Base-by-base conservation (phyloP, 2,329 filamentous ascomycete genomes). In the Cercospora berteroae region DNA sequence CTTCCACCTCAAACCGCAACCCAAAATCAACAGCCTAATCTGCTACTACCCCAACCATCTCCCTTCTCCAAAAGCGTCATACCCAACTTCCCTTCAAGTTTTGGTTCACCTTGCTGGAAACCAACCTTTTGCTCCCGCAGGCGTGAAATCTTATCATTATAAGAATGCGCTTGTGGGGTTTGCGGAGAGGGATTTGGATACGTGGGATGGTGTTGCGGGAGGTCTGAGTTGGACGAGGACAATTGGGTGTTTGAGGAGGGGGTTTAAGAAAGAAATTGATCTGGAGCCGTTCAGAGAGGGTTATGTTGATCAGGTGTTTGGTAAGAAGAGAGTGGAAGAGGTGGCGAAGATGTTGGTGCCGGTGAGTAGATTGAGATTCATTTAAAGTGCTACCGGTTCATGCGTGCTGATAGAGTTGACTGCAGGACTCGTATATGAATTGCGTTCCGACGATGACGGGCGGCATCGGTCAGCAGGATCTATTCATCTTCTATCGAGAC, bases 401-500 rank as follows among this genome's bases (percentile, higher is more conserved):
- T 36, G 23, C 27, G 55, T 20, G 42, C 39, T 44, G 25, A 61
- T 29, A n/a, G 59, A 10, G 57, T 60, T 60, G 36, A 13, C 3
- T 20, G 16, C 55, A 65, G 63, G 63, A 65, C 6, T 39, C 73
- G 1, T 77, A 78, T 50, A 71, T 76, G 10, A 79, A 77, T 58
- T 70, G 81, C 60, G 63, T 82, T 10, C 81, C 82, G 0, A 83
- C 81, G 0, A 69, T 82, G 64, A 79, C 81, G 10, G 82, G 82
- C 4, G 81, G 80, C 1, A 77, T 82, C 3, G 81, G 81, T 3
- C 72, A 77, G 36, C 76, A 78, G 64, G 80, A 81, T 27, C 70
- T 84, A 3, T 77, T 78, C 29, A 74, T 78, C 5, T 89, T 88
- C 76, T 88, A 88, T 71, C 78, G 82, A 3, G 81, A 87, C 29